Evolutionary conservation across 2,329 filamentous ascomycete species (phyloP).

Genomic region (Paecilomyces sp.): DNA sequence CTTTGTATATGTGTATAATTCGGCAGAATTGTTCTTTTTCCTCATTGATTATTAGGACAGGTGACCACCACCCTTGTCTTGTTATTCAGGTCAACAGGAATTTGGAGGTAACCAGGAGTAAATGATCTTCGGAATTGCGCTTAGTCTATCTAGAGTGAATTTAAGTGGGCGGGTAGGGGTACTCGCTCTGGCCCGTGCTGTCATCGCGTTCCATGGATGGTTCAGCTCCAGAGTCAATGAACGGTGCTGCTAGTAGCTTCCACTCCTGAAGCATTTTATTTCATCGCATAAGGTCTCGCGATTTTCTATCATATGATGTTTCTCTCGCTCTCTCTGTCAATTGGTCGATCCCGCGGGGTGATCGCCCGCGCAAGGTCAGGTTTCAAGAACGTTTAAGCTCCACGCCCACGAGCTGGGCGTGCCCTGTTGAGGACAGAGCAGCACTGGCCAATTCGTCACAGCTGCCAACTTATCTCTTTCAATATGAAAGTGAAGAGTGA

Average conservation of each 20-base stretch:
- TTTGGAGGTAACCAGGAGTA: neutral
- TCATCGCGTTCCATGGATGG: neutral
- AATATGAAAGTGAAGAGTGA: neutral
- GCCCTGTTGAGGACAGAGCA: neutral
- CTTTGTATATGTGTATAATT: neutral
- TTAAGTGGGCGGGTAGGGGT: neutral
- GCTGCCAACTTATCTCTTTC: neutral
- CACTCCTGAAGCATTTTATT: neutral
- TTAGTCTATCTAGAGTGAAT: neutral
- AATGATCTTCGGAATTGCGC: too few species aligned
- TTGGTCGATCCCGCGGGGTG: neutral
- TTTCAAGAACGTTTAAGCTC: neutral
- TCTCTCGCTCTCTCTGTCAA: neutral
- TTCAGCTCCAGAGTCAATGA: neutral
- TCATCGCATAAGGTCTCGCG: neutral
- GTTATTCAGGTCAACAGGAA: neutral
- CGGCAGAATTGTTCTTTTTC: neutral
- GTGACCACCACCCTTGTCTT: neutral
- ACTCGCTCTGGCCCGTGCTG: neutral
- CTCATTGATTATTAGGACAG: neutral
- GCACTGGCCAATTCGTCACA: neutral
- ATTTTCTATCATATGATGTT: neutral
- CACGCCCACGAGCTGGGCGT: neutral
- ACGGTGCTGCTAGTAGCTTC: neutral
- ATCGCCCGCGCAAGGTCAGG: neutral